Evolutionary conservation across 768 basidiomycete genomes (phyloP).

Genomic region (Chalciporus pseudorubinellus): DNA sequence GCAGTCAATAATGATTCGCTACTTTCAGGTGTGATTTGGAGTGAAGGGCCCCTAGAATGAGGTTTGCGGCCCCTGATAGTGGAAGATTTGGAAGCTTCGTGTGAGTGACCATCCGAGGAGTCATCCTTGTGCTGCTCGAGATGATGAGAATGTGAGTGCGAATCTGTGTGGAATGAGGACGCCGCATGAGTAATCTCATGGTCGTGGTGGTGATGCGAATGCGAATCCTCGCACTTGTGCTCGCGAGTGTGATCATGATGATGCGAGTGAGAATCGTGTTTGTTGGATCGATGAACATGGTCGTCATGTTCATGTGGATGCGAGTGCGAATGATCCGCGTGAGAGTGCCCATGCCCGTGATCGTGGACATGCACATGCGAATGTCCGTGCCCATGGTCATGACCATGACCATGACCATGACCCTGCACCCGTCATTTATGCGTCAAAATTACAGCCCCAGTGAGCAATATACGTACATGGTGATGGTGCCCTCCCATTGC

Average conservation of each 20-base stretch:
- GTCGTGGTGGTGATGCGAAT: slow-evolving; percentile 17
- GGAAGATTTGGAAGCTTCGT: slow-evolving; percentile 9
- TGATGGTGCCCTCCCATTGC: slow-evolving; percentile 94
- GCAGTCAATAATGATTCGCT: slow-evolving; percentile 18
- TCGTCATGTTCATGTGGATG: slow-evolving; percentile 35
- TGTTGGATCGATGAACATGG: slow-evolving; percentile 24
- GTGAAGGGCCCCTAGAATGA: slow-evolving; percentile 40
- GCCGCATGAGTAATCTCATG: slow-evolving; percentile 13
- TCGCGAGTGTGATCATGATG: slow-evolving; percentile 15
- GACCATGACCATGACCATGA: slow-evolving; percentile 14
- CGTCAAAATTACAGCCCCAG: background rate
- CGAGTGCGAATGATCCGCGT: slow-evolving; percentile 32
- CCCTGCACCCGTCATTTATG: slow-evolving; percentile 11
- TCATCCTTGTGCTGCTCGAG: slow-evolving; percentile 26
- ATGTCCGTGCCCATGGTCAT: slow-evolving; percentile 40
- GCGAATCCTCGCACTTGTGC: slow-evolving; percentile 18
- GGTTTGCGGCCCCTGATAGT: slow-evolving; percentile 33
- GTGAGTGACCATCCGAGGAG: slow-evolving; percentile 22
- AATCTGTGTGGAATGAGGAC: slow-evolving; percentile 10
- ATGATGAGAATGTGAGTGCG: slow-evolving; percentile 29
- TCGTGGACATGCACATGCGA: slow-evolving; percentile 42
- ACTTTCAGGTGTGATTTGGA: slow-evolving; percentile 35
- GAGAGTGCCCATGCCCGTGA: slow-evolving; percentile 33
- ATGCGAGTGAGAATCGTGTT: slow-evolving; percentile 12
- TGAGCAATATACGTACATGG: slow-evolving; percentile 51